phyloP scores from a whole-genome alignment of 2,329 filamentous ascomycete genomes.

The Elsinoe perseae region DNA sequence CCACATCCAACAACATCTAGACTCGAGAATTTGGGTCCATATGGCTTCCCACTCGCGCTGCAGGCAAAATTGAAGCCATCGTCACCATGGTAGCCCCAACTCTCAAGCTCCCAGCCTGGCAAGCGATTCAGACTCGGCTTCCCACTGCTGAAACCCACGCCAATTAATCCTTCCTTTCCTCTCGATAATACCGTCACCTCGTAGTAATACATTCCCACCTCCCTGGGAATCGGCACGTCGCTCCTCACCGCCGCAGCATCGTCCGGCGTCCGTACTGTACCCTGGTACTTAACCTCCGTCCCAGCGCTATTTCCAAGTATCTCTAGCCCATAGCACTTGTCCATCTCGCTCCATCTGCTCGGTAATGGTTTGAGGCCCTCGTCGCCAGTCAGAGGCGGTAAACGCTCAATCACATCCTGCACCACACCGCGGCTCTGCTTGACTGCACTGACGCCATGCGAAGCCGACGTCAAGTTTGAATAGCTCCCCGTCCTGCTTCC shows the following conservation, averaged over 20 bases:
- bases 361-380: conserved; percentile 64
- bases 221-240: conserved; percentile 76
- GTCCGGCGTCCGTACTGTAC: conserved; percentile 51
- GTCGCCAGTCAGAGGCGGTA: conserved; percentile 45
- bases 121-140: conserved; percentile 54
- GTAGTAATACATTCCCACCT: conserved; percentile 92
- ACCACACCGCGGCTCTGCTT: conserved; percentile 51
- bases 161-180: conserved; percentile 53
- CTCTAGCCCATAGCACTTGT: conserved; percentile 68
- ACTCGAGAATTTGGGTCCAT: conserved; percentile 53
- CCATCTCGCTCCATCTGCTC: conserved; percentile 70
- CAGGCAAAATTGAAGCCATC: conserved; percentile 57
- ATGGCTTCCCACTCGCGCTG: conserved; percentile 48
- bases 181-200: conserved; percentile 63
- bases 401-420: conserved; percentile 75
- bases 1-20: conserved; percentile 58
- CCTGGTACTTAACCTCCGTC: conserved; percentile 58
- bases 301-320: conserved; percentile 59
- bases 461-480: conserved; percentile 34
- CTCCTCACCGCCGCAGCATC: conserved; percentile 78
- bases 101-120: conserved; percentile 59
- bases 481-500: conserved; percentile 34
- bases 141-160: conserved; percentile 53
- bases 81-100: conserved; percentile 60
- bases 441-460: conserved; percentile 55